Conservation (phyloP, 306 rosid genomes). For the Styphnolobium japonicum region DNA sequence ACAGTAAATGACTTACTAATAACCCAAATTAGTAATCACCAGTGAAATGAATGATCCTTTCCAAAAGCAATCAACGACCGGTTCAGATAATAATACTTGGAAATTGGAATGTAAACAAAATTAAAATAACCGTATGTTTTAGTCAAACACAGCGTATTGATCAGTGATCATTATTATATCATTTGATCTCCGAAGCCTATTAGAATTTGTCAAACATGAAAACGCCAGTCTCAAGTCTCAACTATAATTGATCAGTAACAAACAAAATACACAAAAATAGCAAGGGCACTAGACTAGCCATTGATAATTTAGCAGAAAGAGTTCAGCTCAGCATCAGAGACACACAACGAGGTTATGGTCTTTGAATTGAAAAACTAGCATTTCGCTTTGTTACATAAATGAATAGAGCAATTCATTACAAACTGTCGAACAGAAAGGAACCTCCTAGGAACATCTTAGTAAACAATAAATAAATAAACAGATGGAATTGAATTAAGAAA, state of each 20-base stretch:
- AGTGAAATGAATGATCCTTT: background rate
- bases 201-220: background rate
- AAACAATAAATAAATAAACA: background rate
- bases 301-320: no score
- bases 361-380: background rate
- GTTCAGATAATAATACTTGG: background rate
- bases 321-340: background rate
- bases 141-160: background rate
- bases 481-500: conserved; percentile 4
- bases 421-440: background rate
- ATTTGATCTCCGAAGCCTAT: background rate
- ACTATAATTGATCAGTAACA: background rate
- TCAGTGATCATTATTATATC: background rate
- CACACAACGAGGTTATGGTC: background rate
- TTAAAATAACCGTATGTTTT: background rate
- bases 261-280: background rate
- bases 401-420: no score
- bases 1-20: background rate
- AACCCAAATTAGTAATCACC: background rate
- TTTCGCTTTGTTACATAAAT: background rate
- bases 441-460: background rate
- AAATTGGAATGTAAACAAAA: background rate
- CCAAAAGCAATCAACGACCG: background rate
- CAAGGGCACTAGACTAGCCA: background rate
- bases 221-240: background rate